These are phyloP conservation scores for Vachellia collinsii DNA, from an alignment of 306 rosid genomes.

Conservation along the genomic window DNA sequence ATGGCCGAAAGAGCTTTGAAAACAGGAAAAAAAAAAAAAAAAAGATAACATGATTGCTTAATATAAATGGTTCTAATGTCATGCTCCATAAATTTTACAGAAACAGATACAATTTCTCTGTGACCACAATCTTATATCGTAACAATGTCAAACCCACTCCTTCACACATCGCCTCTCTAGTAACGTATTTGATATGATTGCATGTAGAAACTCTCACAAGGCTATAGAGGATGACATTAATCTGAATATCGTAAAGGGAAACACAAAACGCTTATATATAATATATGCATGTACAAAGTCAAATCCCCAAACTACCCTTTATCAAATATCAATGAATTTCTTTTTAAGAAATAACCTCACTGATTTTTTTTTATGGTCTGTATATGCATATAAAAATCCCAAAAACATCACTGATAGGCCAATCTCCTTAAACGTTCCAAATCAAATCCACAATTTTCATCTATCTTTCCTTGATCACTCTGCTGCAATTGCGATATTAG, in stretches of 20 bases:
- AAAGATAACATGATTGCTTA: no score
- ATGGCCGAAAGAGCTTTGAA: no score
- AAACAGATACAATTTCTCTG: no score
- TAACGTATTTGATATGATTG: constrained; percentile 5
- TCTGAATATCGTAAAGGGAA: constrained; percentile 27
- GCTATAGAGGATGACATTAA: constrained; percentile 28
- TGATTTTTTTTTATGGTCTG: constrained; percentile 11
- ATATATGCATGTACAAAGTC: constrained; percentile 37
- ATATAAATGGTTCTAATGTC: no score
- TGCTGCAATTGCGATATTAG: constrained; percentile 42
- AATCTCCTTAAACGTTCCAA: constrained; percentile 35
- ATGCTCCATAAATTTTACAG: no score
- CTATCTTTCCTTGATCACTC: constrained; percentile 43
- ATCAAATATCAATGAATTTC: constrained; percentile 25
- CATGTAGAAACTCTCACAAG: constrained; percentile 24
- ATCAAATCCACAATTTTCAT: constrained; percentile 39
- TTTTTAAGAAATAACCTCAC: constrained; percentile 40
- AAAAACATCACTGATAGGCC: constrained; percentile 21
- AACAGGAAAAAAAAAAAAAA: no score
- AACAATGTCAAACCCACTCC: neutral
- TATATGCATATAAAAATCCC: constrained; percentile 47
- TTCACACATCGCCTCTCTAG: neutral
- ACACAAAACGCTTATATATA: constrained; percentile 32
- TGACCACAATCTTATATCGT: neutral
- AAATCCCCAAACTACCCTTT: constrained; percentile 16